Base-by-base conservation (phyloP, 176 grass and related monocot species). In the Phoenix dactylifera region DNA sequence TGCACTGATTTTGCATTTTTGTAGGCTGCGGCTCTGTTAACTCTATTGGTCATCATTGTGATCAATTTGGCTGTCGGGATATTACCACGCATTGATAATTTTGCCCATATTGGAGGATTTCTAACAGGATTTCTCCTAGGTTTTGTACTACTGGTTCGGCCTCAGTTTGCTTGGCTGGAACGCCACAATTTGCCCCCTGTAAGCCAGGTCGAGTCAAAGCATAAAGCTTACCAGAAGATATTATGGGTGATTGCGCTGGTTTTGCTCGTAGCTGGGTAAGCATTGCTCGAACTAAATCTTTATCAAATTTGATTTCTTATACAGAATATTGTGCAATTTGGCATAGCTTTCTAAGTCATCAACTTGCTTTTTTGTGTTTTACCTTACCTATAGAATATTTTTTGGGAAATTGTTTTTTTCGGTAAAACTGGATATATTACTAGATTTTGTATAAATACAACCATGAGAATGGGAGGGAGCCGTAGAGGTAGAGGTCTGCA, bases 41-140 rank as follows among this genome's bases (percentile, higher is more conserved):
- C 86, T 4, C 77, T 96, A 18, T 20, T 96, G 80, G 23, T 90
- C 16, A 86, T 90, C 56, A 87, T 87, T 62, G 80, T 66, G 23
- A 59, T 90, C 50, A 96, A 96, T 55, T 76, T 90, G 65, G 86
- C 83, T 20, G 82, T 96, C 25, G 86, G 91, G 50, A 90, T 95
- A 25, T 77, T 95, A 52, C 90, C 90, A 7, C 90, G 83, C 65
- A 83, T 95, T 6, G 86, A 95, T 76, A 96, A 96, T 63, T 90
- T 85, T 60, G 91, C 91, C 1, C 91, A 96, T 70, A 87, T 96
- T 5, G 91, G 91, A 6, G 91, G 86, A 14, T 90, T 96, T 60
- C 57, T 96, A 55, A 82, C 83, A 5, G 91, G 91, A 6, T 90
- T 96, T 67, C 83, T 90, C 24, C 86, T 96, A 6, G 91, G 91